These are phyloP conservation scores for Linum usitatissimum DNA, from an alignment of 345 rosid genomes.

Conservation along the genomic window DNA sequence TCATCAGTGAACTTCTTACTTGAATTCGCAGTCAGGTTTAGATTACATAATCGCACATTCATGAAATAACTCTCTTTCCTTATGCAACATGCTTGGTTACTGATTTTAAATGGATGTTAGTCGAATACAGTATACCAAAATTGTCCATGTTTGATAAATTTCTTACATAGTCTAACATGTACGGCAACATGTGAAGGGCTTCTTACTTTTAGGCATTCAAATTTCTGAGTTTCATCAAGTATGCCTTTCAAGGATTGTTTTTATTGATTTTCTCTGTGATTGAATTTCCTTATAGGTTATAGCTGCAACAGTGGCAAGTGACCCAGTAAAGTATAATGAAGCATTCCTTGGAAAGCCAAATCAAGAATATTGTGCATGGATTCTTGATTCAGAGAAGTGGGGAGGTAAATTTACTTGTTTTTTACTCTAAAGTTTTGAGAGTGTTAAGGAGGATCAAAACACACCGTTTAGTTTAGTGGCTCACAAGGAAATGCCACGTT, in stretches of 20 bases:
- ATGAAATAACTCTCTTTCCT: too few relatives aligned
- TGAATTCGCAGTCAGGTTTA: too few relatives aligned
- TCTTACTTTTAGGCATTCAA: not conserved
- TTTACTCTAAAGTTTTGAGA: not conserved
- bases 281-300: conserved; percentile 48
- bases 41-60: too few relatives aligned
- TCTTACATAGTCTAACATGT: not conserved
- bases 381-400: conserved; percentile 86
- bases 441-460: too few relatives aligned
- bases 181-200: not conserved
- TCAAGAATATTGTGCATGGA: conserved; percentile 79
- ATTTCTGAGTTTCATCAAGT: not conserved
- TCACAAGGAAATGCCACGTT: too few relatives aligned
- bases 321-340: conserved; percentile 63
- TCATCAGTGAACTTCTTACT: too few relatives aligned
- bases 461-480: too few relatives aligned
- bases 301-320: conserved; percentile 77
- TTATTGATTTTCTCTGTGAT: conserved; percentile 3
- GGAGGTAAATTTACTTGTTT: conserved; percentile 51
- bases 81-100: not conserved
- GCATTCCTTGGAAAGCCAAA: conserved; percentile 82
- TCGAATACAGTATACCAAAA: not conserved
- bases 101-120: not conserved
- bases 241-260: not conserved
- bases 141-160: not conserved